A percentile compares a stretch with the other conserved stretches of the same genome.
Conservation (phyloP, 139 green algal species). For the Volvox africanus region DNA sequence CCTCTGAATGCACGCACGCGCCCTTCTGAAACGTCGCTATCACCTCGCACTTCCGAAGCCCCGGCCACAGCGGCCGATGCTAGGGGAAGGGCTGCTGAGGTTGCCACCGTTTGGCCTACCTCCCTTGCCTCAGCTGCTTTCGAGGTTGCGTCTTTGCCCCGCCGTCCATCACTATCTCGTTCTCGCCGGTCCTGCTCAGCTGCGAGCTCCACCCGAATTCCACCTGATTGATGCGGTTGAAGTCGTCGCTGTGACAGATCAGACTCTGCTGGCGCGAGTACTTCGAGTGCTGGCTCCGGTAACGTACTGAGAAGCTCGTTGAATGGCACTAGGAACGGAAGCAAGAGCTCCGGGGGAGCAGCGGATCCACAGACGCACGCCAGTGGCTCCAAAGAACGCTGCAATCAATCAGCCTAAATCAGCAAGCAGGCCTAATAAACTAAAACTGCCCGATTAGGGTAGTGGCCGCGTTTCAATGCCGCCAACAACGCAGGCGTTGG, state of each 20-base stretch:
- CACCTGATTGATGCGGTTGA: neutral
- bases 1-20: too few species aligned
- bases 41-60: too few species aligned
- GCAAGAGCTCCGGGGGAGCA: constrained; percentile 24
- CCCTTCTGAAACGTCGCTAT: too few species aligned
- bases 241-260: neutral
- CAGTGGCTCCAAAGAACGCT: neutral
- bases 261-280: neutral
- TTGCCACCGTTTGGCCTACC: too few species aligned
- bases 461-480: too few species aligned
- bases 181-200: neutral
- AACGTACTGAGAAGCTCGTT: neutral
- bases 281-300: constrained; percentile 1
- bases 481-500: too few species aligned
- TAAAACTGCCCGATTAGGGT: too few species aligned
- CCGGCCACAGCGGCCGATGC: too few species aligned
- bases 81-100: too few species aligned
- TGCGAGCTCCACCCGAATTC: constrained; percentile 10
- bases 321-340: neutral
- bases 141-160: neutral
- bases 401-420: neutral
- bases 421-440: too few species aligned
- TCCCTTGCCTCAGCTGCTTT: neutral
- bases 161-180: neutral
- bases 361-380: neutral